Evolutionary conservation across 2,329 filamentous ascomycete genomes (phyloP).

Genomic region (Calonectria montana): DNA sequence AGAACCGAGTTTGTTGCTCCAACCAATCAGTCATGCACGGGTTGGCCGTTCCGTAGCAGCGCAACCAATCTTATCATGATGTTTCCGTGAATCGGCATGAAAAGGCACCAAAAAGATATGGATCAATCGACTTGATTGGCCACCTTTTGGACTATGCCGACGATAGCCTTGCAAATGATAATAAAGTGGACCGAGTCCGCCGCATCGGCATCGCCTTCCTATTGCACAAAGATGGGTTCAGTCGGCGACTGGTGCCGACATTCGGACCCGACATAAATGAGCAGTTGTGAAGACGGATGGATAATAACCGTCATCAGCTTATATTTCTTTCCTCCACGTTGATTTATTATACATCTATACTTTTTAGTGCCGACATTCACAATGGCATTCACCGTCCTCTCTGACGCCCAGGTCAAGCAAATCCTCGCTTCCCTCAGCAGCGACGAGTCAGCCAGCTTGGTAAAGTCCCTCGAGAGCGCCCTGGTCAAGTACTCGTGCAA

Average conservation of each 20-base stretch:
- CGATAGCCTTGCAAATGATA: not conserved
- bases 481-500: slow-evolving; percentile 66
- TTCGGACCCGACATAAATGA: slow-evolving; percentile 2
- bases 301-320: not conserved
- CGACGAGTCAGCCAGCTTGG: slow-evolving; percentile 29
- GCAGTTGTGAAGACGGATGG: not conserved
- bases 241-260: not conserved
- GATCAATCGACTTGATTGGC: not conserved
- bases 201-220: not conserved
- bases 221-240: not conserved
- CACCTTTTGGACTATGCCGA: not conserved
- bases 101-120: not conserved
- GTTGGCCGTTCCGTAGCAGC: too few species aligned
- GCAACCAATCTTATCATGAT: not conserved
- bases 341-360: too few species aligned
- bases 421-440: slow-evolving; percentile 32
- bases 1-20: not conserved
- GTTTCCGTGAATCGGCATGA: not conserved
- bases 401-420: slow-evolving; percentile 36
- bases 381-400: slow-evolving; percentile 42
- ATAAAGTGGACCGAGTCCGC: not conserved
- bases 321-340: too few species aligned
- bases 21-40: not conserved
- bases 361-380: not conserved
- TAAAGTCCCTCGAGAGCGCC: slow-evolving; percentile 31